Base-by-base conservation (phyloP, 106 monocot genomes). In the Hemerocallis citrina region DNA sequence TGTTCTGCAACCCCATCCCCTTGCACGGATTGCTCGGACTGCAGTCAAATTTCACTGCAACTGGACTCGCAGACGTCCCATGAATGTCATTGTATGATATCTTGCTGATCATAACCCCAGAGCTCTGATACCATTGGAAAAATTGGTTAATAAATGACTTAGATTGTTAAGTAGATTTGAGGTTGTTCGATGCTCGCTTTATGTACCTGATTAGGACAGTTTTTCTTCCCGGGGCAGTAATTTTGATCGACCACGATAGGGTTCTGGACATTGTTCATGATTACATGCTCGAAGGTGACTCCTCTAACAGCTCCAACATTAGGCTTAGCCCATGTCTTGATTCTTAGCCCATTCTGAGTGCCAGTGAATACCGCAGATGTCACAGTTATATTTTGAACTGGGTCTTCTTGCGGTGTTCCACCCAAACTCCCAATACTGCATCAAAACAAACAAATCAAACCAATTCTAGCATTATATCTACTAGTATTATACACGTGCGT, bases 11-110 rank as follows among this genome's bases (percentile, higher is more conserved):
- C 11, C 9, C 22, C 32, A 80, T 75, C 5, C 65, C 70, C 0
- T 44, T 62, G 57, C 81, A 83, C 0, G 77, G 83, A 39, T 78
- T 71, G 42, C 50, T 75, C 17, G 55, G 35, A 35, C 83, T 83
- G 57, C 83, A 83, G 25, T 75, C 71, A 10, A 83, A 55, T 2
- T 40, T 71, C 52, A 83, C 63, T 7, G 83, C 83, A 15, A 78
- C 74, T 31, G n/a, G 17, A 0, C 66, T 64, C 34, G 78, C 70
- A 35, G 83, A 83, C 22, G 83, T 35, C 20, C 83, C 83, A 7
- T 51, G 56, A 10, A 83, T 64, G 54, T 78, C 65, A 16, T 15
- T 67, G 55, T 71, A 83, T 4, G 54, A 37, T 25, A 83, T 75
- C 10, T 52, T 28, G 32, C 67, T 83, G 16, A 83, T 78, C 75